Evolutionary conservation across 2,329 filamentous ascomycete species (phyloP).

Genomic region (Sclerotinia sclerotiorum): DNA sequence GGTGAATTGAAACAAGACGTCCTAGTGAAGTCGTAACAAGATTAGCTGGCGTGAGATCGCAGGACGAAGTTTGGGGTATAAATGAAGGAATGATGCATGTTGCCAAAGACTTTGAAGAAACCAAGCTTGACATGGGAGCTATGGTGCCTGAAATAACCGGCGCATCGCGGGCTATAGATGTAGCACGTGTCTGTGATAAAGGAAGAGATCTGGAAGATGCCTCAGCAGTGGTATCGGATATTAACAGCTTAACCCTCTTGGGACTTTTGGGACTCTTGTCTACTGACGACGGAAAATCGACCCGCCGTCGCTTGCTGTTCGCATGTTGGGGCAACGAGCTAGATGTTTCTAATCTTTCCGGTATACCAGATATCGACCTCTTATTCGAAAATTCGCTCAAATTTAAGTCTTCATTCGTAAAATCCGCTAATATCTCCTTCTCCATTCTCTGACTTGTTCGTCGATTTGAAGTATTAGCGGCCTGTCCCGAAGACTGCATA

Average conservation of each 20-base stretch:
- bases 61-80: constrained; percentile 51
- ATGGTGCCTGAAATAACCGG: neutral
- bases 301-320: constrained; percentile 9
- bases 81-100: constrained; percentile 54
- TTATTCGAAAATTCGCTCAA: neutral
- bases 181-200: neutral
- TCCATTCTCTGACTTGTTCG: constrained; percentile 7
- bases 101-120: neutral
- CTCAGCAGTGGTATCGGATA: constrained; percentile 10
- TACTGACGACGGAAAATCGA: constrained; percentile 11
- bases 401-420: neutral
- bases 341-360: neutral
- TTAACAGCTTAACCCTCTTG: neutral
- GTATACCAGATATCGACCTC: neutral
- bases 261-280: neutral
- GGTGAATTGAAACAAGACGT: constrained; percentile 43
- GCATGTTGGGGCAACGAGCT: constrained; percentile 11
- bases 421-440: neutral
- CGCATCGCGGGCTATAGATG: neutral
- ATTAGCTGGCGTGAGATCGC: constrained; percentile 48
- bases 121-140: neutral
- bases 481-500: neutral
- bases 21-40: constrained; percentile 57
- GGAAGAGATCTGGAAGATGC: neutral
- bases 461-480: neutral